These are phyloP conservation scores for Colletotrichum godetiae DNA, from an alignment of 2,329 filamentous ascomycete genomes.

Conservation along the genomic window DNA sequence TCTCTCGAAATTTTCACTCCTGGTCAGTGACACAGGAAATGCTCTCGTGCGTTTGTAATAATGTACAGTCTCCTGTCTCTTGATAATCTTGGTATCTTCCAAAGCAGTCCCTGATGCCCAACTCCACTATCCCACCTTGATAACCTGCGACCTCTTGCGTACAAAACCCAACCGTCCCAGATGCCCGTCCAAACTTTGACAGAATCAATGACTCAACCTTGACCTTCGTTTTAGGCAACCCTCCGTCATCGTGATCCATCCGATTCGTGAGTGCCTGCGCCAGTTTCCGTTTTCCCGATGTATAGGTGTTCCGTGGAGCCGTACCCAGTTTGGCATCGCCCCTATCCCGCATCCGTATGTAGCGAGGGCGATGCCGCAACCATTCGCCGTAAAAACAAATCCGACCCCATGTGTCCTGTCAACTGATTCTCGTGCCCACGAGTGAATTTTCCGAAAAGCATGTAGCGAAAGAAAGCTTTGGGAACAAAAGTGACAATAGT, in stretches of 20 bases:
- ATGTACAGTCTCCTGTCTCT: neutral
- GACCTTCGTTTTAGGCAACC: neutral
- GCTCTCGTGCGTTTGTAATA: neutral
- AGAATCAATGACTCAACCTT: neutral
- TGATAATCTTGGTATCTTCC: slow-evolving; percentile 23
- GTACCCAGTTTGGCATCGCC: neutral
- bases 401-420: neutral
- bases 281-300: slow-evolving; percentile 2
- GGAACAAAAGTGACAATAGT: neutral
- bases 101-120: slow-evolving; percentile 18
- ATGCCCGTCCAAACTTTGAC: neutral
- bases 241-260: slow-evolving; percentile 2
- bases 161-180: neutral
- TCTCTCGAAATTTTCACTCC: neutral
- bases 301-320: neutral
- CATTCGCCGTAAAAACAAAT: slow-evolving; percentile 6
- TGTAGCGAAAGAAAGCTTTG: neutral
- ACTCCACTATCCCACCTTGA: slow-evolving; percentile 5
- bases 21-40: neutral
- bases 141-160: neutral
- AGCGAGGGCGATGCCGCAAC: neutral
- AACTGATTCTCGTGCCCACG: neutral
- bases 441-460: neutral
- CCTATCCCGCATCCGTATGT: neutral
- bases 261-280: neutral